Evolutionary conservation across 2,329 filamentous ascomycete species (phyloP).

Genomic region (Tolypocladium pustulatum): DNA sequence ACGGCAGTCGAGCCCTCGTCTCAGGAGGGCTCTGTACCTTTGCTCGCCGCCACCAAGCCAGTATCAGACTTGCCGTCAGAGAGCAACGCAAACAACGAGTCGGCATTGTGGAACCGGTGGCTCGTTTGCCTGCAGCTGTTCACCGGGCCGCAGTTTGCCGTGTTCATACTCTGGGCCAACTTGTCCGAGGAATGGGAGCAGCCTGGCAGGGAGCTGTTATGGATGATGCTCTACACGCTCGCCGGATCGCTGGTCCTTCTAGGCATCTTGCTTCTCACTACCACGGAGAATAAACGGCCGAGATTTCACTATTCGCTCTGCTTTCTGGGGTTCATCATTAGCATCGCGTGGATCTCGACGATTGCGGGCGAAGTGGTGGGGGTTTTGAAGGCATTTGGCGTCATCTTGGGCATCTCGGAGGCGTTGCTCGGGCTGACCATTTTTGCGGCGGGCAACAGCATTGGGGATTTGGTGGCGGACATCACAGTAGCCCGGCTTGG

Average conservation of each 20-base stretch:
- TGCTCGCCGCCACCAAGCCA: slow-evolving; percentile 13
- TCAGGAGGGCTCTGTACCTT: not conserved
- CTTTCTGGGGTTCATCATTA: slow-evolving; percentile 81
- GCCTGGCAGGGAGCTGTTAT: slow-evolving; percentile 39
- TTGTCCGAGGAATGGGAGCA: slow-evolving; percentile 46
- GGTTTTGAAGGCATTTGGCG: slow-evolving; percentile 83
- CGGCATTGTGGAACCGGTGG: slow-evolving; percentile 79
- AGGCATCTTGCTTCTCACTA: slow-evolving; percentile 55
- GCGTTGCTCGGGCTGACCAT: slow-evolving; percentile 90
- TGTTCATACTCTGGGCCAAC: slow-evolving; percentile 66
- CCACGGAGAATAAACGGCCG: slow-evolving; percentile 55
- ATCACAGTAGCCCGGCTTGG: slow-evolving; percentile 89
- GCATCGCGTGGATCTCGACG: slow-evolving; percentile 92
- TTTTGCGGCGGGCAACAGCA: slow-evolving; percentile 90
- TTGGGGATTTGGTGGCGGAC: slow-evolving; percentile 89
- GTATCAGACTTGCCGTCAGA: slow-evolving; percentile 20
- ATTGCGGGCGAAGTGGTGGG: slow-evolving; percentile 94
- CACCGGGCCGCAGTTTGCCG: slow-evolving; percentile 74
- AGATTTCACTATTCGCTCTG: slow-evolving; percentile 71
- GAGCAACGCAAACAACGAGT: slow-evolving; percentile 25
- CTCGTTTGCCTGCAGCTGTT: slow-evolving; percentile 77
- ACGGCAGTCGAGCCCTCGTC: slow-evolving; percentile 5
- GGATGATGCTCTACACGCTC: slow-evolving; percentile 53
- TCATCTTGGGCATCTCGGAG: slow-evolving; percentile 87
- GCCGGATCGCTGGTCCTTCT: slow-evolving; percentile 59